Conservation (phyloP, 148 eudicot genomes). For the Cornus florida region DNA sequence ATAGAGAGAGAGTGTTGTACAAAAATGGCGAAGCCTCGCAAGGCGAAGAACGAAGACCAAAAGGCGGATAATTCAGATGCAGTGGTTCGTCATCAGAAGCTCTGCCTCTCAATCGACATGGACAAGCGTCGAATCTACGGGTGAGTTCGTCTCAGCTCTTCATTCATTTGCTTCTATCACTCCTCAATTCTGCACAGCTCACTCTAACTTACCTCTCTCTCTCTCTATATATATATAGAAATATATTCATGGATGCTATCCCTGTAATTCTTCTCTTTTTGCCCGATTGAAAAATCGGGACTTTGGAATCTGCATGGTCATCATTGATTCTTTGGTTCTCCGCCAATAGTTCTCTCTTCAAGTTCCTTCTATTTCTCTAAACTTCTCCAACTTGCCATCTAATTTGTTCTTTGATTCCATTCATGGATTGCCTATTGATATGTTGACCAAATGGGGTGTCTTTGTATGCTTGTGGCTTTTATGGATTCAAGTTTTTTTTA, state of each 20-base stretch:
- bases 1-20: conserved; percentile 8
- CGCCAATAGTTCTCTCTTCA: not conserved
- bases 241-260: not conserved
- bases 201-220: not conserved
- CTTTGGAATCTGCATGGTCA: not conserved
- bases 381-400: not conserved
- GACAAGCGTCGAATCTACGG: conserved; percentile 72
- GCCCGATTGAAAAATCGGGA: not conserved
- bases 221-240: not conserved
- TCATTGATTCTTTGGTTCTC: not conserved
- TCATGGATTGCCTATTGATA: not conserved
- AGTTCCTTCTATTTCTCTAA: conserved; percentile 8
- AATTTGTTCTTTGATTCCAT: not conserved
- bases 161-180: not conserved
- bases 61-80: conserved; percentile 63
- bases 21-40: conserved; percentile 73
- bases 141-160: conserved; percentile 24
- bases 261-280: not conserved
- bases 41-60: conserved; percentile 66
- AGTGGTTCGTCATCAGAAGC: conserved; percentile 86
- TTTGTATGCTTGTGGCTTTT: too few relatives aligned
- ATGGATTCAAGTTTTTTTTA: too few relatives aligned
- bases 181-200: not conserved
- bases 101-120: conserved; percentile 85
- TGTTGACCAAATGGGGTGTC: not conserved